Evolutionary conservation across 2,329 filamentous ascomycete genomes (phyloP).

Genomic region (Cadophora luteo-olivacea): DNA sequence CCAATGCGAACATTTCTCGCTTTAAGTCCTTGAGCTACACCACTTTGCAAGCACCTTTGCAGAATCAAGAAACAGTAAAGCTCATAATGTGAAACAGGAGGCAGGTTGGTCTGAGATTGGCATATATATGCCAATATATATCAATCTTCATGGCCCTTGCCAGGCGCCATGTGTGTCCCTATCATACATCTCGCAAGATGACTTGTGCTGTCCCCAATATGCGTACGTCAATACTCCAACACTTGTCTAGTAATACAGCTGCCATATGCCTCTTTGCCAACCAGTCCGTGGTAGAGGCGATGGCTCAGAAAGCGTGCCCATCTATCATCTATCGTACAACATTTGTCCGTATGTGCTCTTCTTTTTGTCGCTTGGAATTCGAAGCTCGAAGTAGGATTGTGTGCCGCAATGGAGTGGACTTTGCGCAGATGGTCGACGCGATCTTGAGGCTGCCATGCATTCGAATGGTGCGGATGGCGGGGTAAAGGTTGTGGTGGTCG

Average conservation of each 20-base stretch:
- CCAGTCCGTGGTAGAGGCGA: not conserved
- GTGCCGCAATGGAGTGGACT: not conserved
- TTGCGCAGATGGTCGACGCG: not conserved
- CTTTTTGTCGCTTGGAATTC: too few relatives aligned
- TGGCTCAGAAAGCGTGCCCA: not conserved
- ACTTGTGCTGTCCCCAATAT: not conserved
- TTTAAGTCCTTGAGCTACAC: not conserved
- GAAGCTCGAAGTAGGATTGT: not conserved
- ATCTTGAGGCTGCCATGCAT: not conserved
- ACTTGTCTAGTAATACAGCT: constrained; percentile 14
- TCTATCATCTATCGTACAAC: constrained; percentile 1
- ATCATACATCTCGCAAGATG: not conserved
- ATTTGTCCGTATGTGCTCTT: not conserved
- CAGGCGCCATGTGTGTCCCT: not conserved
- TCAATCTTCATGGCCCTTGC: not conserved
- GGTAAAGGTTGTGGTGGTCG: not conserved
- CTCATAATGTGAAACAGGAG: not conserved
- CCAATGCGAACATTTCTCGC: not conserved
- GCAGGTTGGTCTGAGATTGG: not conserved
- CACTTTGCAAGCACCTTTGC: not conserved
- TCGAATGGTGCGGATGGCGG: not conserved
- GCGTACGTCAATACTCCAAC: not conserved
- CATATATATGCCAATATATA: not conserved
- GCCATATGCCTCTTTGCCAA: not conserved
- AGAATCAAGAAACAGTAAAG: not conserved